Conservation (phyloP, 1,284 basidiomycete genomes). For the Pisolithus thermaeus region DNA sequence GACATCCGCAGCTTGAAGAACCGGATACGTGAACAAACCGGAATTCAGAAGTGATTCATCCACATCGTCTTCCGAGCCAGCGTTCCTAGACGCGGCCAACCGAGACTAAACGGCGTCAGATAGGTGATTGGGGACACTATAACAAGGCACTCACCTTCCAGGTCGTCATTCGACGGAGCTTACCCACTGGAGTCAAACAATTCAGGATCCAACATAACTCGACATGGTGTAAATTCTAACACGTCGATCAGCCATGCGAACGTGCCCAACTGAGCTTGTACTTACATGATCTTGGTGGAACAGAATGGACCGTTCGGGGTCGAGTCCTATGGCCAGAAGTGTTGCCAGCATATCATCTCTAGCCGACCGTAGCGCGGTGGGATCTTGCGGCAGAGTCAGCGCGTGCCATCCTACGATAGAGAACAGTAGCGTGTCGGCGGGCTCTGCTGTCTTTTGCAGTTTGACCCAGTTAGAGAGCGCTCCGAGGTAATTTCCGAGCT, state of each 20-base stretch:
- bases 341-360: conserved; percentile 78
- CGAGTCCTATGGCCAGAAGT: conserved; percentile 81
- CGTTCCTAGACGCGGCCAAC: conserved; percentile 69
- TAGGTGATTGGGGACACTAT: background rate
- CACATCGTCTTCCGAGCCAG: conserved; percentile 68
- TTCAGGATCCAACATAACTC: conserved; percentile 92
- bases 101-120: conserved; percentile 48
- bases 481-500: conserved; percentile 94
- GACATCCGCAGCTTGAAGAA: conserved; percentile 92
- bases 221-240: conserved; percentile 75
- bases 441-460: conserved; percentile 57
- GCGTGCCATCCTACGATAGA: conserved; percentile 94
- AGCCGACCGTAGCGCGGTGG: conserved; percentile 56
- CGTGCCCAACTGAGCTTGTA: background rate
- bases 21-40: conserved; percentile 89
- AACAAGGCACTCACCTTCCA: conserved; percentile 70
- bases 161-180: conserved; percentile 86
- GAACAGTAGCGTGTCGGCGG: conserved; percentile 68
- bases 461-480: conserved; percentile 87
- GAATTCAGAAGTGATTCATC: conserved; percentile 79
- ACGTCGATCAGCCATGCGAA: background rate
- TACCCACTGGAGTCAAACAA: conserved; percentile 80
- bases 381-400: conserved; percentile 85
- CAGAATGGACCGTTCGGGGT: conserved; percentile 70
- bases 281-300: conserved; percentile 81